Evolutionary conservation across 305 asterid genomes (phyloP).

Genomic region (Andrographis paniculata): DNA sequence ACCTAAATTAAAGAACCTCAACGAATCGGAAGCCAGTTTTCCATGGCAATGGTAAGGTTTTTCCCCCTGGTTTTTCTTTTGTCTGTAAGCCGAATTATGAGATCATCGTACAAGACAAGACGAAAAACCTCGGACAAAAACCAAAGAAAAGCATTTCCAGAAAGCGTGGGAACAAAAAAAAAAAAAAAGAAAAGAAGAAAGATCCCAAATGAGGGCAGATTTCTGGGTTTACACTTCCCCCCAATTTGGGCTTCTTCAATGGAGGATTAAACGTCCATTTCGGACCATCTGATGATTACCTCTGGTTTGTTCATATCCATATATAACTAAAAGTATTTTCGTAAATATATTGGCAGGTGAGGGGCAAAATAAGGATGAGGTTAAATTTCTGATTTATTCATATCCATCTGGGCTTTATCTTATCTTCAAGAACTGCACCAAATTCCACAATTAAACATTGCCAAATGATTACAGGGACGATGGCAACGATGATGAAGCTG

Average conservation of each 20-base stretch:
- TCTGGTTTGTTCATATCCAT: no score
- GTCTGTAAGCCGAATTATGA: no score
- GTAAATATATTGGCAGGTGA: not conserved
- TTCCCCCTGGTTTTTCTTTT: no score
- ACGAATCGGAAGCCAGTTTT: no score
- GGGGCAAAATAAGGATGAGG: constrained; percentile 13
- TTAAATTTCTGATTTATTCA: not conserved
- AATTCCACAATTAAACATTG: not conserved
- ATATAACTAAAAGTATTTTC: not conserved
- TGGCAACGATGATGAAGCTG: no score
- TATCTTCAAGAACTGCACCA: not conserved
- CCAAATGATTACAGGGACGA: no score
- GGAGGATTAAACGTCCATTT: constrained; percentile 34
- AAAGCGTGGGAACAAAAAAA: no score
- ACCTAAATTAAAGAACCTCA: no score
- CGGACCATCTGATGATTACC: constrained; percentile 19
- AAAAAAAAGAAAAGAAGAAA: no score
- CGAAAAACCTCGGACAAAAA: constrained; percentile 27
- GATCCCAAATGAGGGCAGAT: constrained; percentile 16
- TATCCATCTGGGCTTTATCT: not conserved
- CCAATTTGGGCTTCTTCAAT: constrained; percentile 3
- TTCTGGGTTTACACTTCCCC: constrained; percentile 28
- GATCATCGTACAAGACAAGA: constrained; percentile 10
- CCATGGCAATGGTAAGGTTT: no score
- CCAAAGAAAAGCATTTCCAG: constrained; percentile 11